phyloP scores from a whole-genome alignment of 441 rosid genomes.

The Populus hybrid region DNA sequence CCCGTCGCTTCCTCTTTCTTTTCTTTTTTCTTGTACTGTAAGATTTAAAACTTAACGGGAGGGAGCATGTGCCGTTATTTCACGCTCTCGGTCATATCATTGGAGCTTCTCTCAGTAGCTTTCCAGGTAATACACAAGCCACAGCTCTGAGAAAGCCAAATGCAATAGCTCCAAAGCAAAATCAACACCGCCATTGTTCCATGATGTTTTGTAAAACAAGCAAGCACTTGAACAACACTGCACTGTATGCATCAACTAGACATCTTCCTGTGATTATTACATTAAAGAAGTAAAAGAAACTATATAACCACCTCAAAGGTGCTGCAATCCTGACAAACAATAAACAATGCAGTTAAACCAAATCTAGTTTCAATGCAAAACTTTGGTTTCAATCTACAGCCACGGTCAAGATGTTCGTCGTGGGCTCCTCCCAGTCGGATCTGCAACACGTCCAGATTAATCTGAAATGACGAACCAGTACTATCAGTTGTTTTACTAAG shows the following conservation, averaged over 20 bases:
- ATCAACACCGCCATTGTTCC: neutral
- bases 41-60: too few species aligned
- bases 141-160: too few species aligned
- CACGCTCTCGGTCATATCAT: too few species aligned
- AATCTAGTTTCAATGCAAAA: constrained; percentile 49
- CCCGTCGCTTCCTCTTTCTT: neutral
- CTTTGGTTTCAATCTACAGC: constrained; percentile 69
- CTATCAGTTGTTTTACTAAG: neutral
- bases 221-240: neutral
- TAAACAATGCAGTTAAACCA: constrained; percentile 73
- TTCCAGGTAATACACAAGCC: neutral
- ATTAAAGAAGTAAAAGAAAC: constrained; percentile 8
- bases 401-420: constrained; percentile 63
- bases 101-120: neutral
- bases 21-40: too few species aligned
- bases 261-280: neutral
- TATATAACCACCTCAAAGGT: constrained; percentile 67
- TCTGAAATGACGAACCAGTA: constrained; percentile 36
- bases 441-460: constrained; percentile 50
- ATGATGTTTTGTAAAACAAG: neutral
- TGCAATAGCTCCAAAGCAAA: neutral
- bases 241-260: neutral
- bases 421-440: constrained; percentile 64
- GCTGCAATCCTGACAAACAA: constrained; percentile 61
- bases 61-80: too few species aligned